A percentile compares a stretch with the other conserved stretches of the same genome.
phyloP scores from a whole-genome alignment of 805 yeast genomes.

The Yamadazyma tumulicola region DNA sequence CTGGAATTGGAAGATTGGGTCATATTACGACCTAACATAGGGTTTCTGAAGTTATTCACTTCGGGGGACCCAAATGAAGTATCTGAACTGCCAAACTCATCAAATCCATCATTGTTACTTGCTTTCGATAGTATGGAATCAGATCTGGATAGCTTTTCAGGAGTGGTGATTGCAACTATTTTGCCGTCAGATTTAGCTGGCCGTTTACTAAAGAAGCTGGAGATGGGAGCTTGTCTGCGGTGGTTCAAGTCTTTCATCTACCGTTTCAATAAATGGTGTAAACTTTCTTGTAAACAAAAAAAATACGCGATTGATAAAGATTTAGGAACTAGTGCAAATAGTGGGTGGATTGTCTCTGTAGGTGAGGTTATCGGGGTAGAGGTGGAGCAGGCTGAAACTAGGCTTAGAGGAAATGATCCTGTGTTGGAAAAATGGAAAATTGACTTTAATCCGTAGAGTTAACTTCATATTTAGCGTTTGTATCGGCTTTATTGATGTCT shows the following conservation, averaged over 20 bases:
- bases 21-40: constrained; percentile 14
- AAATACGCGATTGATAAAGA: too few relatives aligned
- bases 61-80: constrained; percentile 38
- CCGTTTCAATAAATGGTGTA: too few relatives aligned
- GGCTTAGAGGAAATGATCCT: too few relatives aligned
- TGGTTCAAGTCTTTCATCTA: constrained; percentile 4
- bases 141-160: constrained; percentile 15
- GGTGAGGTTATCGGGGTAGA: too few relatives aligned
- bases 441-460: too few relatives aligned
- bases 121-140: constrained; percentile 20
- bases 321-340: too few relatives aligned
- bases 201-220: constrained; percentile 23
- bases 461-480: too few relatives aligned
- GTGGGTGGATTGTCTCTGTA: too few relatives aligned
- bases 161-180: constrained; percentile 4
- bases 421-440: too few relatives aligned
- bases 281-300: too few relatives aligned
- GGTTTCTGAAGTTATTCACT: constrained; percentile 34
- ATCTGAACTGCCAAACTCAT: constrained; percentile 27
- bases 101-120: constrained; percentile 21
- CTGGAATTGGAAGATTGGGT: constrained; percentile 5
- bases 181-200: not conserved
- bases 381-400: too few relatives aligned
- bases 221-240: constrained; percentile 22
- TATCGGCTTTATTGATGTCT: too few relatives aligned